These are phyloP conservation scores for Tricholoma saponaceum DNA, from an alignment of 768 basidiomycete species.

Conservation along the genomic window DNA sequence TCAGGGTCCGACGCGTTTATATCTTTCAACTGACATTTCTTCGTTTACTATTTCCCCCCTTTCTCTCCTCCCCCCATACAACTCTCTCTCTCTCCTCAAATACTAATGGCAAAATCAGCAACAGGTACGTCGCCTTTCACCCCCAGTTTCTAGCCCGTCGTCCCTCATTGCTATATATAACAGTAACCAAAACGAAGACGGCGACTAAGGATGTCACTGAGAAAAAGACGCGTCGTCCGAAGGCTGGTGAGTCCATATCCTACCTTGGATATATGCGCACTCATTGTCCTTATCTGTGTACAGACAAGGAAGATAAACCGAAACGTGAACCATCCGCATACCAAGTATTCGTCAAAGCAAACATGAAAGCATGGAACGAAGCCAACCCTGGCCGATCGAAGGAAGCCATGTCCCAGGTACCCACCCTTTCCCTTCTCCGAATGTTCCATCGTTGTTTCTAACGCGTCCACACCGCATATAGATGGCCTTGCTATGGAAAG, in stretches of 20 bases:
- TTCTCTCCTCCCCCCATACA: conserved; percentile 13
- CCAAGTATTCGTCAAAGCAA: conserved; percentile 50
- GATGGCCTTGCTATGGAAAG: conserved; percentile 59
- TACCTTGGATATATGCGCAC: not conserved
- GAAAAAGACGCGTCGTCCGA: conserved; percentile 28
- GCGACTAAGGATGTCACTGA: conserved; percentile 52
- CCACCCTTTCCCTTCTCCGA: not conserved
- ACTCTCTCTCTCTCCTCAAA: conserved; percentile 5
- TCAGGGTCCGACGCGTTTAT: conserved; percentile 14
- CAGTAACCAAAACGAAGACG: conserved; percentile 50
- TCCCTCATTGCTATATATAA: not conserved
- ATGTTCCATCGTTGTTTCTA: not conserved
- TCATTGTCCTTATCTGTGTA: not conserved
- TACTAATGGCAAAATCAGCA: conserved; percentile 46
- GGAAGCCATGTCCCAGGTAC: no score
- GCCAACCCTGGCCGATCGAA: no score
- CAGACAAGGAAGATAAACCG: conserved; percentile 40
- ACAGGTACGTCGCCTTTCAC: conserved; percentile 33
- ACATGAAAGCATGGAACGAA: conserved; percentile 56
- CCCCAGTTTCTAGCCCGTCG: not conserved
- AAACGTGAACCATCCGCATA: conserved; percentile 58
- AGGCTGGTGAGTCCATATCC: conserved; percentile 18
- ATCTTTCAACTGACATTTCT: conserved; percentile 9
- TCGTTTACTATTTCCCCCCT: conserved; percentile 10
- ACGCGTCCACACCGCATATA: conserved; percentile 15